phyloP scores from a whole-genome alignment of 768 basidiomycete genomes.

The Coprinopsis cinerea region DNA sequence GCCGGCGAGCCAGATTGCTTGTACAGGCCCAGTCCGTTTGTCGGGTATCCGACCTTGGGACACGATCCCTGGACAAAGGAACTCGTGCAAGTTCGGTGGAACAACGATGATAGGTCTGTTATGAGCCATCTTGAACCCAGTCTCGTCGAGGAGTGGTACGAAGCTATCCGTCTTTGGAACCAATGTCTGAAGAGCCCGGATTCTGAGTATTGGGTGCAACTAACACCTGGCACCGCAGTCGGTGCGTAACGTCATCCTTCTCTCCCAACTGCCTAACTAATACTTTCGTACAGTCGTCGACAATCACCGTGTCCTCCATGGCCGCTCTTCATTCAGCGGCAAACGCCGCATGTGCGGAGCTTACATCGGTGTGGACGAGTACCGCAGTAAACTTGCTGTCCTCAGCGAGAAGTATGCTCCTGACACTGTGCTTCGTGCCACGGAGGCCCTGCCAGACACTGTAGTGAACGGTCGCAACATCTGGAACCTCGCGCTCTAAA shows the following conservation, averaged over 20 bases:
- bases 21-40: slow-evolving; percentile 51
- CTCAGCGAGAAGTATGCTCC: slow-evolving; percentile 53
- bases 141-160: slow-evolving; percentile 74
- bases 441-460: slow-evolving; percentile 18
- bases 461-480: slow-evolving; percentile 39
- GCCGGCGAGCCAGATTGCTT: slow-evolving; percentile 65
- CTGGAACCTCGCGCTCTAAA: slow-evolving; percentile 51
- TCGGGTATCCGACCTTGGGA: slow-evolving; percentile 65
- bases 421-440: slow-evolving; percentile 22
- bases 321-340: slow-evolving; percentile 86
- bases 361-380: slow-evolving; percentile 91
- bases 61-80: slow-evolving; percentile 58
- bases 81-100: slow-evolving; percentile 82
- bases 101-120: slow-evolving; percentile 88
- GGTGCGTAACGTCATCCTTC: slow-evolving; percentile 43
- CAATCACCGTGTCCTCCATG: slow-evolving; percentile 92
- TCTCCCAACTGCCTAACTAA: neutral
- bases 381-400: slow-evolving; percentile 68
- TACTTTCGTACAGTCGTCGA: slow-evolving; percentile 57
- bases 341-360: slow-evolving; percentile 93
- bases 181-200: slow-evolving; percentile 67
- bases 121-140: slow-evolving; percentile 55
- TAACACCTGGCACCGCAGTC: slow-evolving; percentile 82
- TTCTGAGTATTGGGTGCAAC: slow-evolving; percentile 88
- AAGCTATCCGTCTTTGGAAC: slow-evolving; percentile 78